A percentile compares a stretch with the other conserved stretches of the same genome.
These are phyloP conservation scores for Phytophthora meadii DNA, from an alignment of 352 stramenopile species.

Conservation along the genomic window DNA sequence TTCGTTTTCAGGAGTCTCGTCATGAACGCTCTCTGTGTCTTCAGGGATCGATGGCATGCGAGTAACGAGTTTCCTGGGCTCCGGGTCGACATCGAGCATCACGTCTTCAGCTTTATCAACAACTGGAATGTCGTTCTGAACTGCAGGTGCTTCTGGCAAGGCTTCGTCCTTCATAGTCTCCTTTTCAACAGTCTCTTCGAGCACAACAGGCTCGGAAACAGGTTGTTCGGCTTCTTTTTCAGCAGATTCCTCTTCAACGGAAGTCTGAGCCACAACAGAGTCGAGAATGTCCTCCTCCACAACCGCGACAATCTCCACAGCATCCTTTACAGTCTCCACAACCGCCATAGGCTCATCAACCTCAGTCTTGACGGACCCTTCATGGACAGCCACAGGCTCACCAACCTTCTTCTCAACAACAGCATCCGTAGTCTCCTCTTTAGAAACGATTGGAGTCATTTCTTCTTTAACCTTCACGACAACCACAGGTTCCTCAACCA, in stretches of 20 bases:
- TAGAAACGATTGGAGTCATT: neutral
- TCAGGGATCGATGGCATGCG: constrained; percentile 21
- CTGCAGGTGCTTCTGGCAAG: too few species aligned
- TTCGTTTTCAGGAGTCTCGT: neutral
- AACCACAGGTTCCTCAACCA: neutral
- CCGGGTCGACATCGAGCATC: constrained; percentile 7
- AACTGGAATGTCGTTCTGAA: neutral
- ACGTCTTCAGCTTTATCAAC: constrained; percentile 6
- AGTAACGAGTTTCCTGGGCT: constrained; percentile 11
- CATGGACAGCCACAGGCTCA: neutral
- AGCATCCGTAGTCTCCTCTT: neutral
- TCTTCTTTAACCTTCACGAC: neutral
- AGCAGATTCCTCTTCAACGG: constrained; percentile 6
- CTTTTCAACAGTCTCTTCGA: too few species aligned
- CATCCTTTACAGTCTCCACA: constrained; percentile 17
- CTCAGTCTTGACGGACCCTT: neutral
- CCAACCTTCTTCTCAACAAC: neutral
- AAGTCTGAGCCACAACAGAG: neutral
- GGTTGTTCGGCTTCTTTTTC: constrained; percentile 1
- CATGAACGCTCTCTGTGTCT: neutral
- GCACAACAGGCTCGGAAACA: constrained; percentile 6
- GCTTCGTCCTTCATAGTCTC: too few species aligned
- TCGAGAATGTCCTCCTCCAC: constrained; percentile 3
- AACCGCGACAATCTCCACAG: constrained; percentile 6
- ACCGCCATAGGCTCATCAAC: constrained; percentile 2